Evolutionary conservation across 108 stramenopile genomes (phyloP).

Genomic region (Asterionellopsis glacialis): DNA sequence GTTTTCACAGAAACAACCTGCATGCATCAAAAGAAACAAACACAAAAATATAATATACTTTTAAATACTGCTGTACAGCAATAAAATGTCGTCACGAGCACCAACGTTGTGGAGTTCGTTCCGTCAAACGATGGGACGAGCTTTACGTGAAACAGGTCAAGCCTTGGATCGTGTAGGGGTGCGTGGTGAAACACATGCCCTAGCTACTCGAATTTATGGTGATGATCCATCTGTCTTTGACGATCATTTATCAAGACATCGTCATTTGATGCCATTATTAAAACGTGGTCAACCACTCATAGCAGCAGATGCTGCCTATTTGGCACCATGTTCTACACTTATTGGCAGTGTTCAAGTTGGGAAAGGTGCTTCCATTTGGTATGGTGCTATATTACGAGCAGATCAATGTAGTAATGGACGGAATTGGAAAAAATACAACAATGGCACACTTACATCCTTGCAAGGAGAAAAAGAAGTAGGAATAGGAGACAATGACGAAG

Average conservation of each 20-base stretch:
- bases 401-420: conserved; percentile 65
- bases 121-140: conserved; percentile 70
- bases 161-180: conserved; percentile 75
- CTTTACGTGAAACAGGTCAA: conserved; percentile 85
- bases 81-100: background rate
- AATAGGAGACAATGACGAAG: conserved; percentile 31
- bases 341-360: conserved; percentile 76
- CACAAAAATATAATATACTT: too few relatives aligned
- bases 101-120: conserved; percentile 21
- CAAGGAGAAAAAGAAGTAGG: conserved; percentile 13
- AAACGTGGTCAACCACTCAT: conserved; percentile 59
- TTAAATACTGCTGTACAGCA: too few relatives aligned
- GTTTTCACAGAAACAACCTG: too few relatives aligned
- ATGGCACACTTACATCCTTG: conserved; percentile 9
- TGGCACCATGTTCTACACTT: conserved; percentile 83
- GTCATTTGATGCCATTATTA: conserved; percentile 67
- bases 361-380: conserved; percentile 69
- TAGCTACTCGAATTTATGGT: conserved; percentile 29
- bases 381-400: conserved; percentile 74
- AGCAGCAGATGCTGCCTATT: conserved; percentile 56
- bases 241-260: conserved; percentile 71
- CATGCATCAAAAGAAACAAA: too few relatives aligned
- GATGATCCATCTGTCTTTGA: conserved; percentile 77
- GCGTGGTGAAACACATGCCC: conserved; percentile 47
- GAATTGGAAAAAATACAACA: background rate